These are phyloP conservation scores for Coemansia interrupta DNA, from an alignment of 192 early-diverging fungal genomes.

Conservation along the genomic window DNA sequence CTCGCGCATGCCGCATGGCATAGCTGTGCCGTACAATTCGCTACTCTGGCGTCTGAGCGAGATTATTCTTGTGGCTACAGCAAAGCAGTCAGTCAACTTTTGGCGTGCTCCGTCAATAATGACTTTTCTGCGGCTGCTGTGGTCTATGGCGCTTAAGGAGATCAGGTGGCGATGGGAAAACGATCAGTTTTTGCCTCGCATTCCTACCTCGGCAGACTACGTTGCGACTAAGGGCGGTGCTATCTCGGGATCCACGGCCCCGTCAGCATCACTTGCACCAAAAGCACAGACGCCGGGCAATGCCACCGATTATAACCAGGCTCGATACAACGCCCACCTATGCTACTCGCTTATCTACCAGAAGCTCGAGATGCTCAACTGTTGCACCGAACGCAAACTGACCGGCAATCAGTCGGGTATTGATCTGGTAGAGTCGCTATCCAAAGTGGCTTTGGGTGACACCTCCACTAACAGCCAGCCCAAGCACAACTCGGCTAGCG, in stretches of 20 bases:
- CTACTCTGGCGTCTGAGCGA: constrained; percentile 51
- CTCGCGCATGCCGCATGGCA: constrained; percentile 39
- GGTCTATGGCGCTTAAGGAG: constrained; percentile 62
- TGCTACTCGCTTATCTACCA: constrained; percentile 66
- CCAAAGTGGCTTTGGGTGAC: neutral
- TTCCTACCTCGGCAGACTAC: constrained; percentile 39
- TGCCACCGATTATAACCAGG: neutral
- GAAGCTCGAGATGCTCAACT: constrained; percentile 81
- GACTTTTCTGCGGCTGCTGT: constrained; percentile 66
- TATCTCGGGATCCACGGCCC: constrained; percentile 13
- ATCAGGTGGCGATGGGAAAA: constrained; percentile 66
- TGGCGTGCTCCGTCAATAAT: constrained; percentile 57
- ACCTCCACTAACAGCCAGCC: neutral
- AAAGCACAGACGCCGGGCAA: constrained; percentile 15
- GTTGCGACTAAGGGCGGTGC: constrained; percentile 4
- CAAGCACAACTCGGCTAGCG: neutral
- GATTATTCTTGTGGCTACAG: constrained; percentile 36
- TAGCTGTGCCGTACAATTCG: constrained; percentile 39
- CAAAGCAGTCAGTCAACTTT: constrained; percentile 40
- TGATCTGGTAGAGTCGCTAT: neutral
- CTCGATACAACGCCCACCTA: constrained; percentile 55
- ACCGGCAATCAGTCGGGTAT: neutral
- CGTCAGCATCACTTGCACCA: neutral
- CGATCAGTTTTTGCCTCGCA: constrained; percentile 51
- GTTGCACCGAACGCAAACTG: constrained; percentile 60